Evolutionary conservation across 176 grass and related monocot species (phyloP).

Genomic region (Zea luxurians): DNA sequence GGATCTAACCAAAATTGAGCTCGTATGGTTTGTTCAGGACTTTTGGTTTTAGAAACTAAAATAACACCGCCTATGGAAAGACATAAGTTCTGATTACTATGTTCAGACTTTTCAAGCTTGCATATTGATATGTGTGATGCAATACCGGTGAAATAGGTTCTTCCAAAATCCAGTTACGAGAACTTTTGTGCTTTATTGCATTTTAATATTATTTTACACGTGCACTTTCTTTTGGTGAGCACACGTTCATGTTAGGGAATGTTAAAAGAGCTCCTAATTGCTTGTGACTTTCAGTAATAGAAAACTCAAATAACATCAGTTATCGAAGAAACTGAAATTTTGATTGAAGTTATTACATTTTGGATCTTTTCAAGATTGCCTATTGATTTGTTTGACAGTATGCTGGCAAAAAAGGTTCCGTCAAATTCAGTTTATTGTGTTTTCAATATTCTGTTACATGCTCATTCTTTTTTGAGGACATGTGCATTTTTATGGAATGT

Average conservation of each 20-base stretch:
- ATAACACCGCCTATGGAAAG: neutral
- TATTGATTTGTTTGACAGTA: neutral
- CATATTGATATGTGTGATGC: neutral
- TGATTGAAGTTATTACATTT: neutral
- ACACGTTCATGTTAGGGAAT: neutral
- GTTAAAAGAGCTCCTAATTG: neutral
- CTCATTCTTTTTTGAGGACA: neutral
- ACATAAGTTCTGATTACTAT: neutral
- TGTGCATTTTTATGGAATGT: neutral
- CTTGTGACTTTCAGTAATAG: neutral
- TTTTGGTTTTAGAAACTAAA: neutral
- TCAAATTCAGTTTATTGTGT: neutral
- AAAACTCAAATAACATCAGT: neutral
- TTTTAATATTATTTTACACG: neutral
- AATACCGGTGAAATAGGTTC: neutral
- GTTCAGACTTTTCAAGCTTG: neutral
- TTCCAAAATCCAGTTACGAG: neutral
- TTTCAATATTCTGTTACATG: neutral
- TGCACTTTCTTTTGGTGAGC: neutral
- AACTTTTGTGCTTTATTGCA: neutral
- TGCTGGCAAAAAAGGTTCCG: neutral
- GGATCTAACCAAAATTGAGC: neutral
- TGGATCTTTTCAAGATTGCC: neutral
- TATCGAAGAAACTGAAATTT: too few relatives aligned
- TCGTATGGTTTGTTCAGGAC: neutral